Percentiles rank a stretch among this genome's conserved stretches.
phyloP scores from a whole-genome alignment of 2,329 filamentous ascomycete species.

The Coniochaeta sp. region DNA sequence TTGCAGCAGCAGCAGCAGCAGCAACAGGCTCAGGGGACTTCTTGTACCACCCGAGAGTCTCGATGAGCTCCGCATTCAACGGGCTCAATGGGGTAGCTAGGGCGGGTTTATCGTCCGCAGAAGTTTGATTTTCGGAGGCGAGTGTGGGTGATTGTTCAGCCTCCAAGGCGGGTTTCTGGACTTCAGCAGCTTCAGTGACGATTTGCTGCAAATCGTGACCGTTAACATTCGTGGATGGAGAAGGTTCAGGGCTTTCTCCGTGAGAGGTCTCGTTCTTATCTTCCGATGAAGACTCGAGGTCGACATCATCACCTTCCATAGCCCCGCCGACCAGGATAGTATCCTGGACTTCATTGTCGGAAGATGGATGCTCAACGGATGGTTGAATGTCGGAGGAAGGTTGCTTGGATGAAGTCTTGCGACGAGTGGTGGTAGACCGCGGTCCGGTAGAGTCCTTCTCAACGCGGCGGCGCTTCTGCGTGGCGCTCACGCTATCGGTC shows the following conservation, averaged over 20 bases:
- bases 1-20: too few species aligned
- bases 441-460: constrained; percentile 13
- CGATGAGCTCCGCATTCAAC: not conserved
- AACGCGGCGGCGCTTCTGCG: constrained; percentile 27
- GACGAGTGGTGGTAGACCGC: constrained; percentile 26
- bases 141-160: not conserved
- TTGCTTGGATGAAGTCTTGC: constrained; percentile 32
- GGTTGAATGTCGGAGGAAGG: constrained; percentile 21
- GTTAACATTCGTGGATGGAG: constrained; percentile 3
- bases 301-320: constrained; percentile 17
- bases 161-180: not conserved
- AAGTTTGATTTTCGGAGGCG: not conserved
- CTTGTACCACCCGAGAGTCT: not conserved
- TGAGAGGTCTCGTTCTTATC: constrained; percentile 14
- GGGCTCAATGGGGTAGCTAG: not conserved
- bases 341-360: constrained; percentile 43
- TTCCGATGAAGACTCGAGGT: not conserved
- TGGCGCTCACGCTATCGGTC: constrained; percentile 21
- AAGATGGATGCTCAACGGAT: constrained; percentile 23
- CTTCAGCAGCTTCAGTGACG: not conserved
- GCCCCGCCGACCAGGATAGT: constrained; percentile 49
- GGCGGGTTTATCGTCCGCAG: not conserved
- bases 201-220: constrained; percentile 2
- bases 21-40: too few species aligned
- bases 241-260: constrained; percentile 8